Evolutionary conservation across 805 yeast species (phyloP).

Genomic region (Cyberlindnera suaveolens): DNA sequence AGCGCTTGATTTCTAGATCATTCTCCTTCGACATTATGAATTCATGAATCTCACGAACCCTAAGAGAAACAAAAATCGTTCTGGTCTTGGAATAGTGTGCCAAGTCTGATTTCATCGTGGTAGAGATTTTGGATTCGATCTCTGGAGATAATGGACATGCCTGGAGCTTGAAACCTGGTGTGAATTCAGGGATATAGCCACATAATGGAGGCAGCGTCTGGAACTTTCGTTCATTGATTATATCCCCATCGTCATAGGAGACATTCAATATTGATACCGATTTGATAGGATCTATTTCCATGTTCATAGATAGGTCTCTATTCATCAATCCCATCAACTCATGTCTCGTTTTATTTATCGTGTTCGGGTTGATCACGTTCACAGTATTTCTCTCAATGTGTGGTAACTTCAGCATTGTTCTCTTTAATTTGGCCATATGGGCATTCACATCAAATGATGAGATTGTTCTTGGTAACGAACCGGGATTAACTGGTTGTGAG

Average conservation of each 20-base stretch:
- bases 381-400: slow-evolving; percentile 20
- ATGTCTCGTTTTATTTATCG: slow-evolving; percentile 4
- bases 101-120: slow-evolving; percentile 49
- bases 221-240: neutral
- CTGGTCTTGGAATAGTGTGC: slow-evolving; percentile 13
- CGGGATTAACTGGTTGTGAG: slow-evolving; percentile 2
- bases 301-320: neutral
- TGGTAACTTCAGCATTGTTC: slow-evolving; percentile 24
- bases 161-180: slow-evolving; percentile 36
- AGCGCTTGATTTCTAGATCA: slow-evolving; percentile 4
- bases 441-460: slow-evolving; percentile 3
- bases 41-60: slow-evolving; percentile 33
- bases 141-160: slow-evolving; percentile 48
- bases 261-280: slow-evolving; percentile 26
- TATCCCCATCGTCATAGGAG: slow-evolving; percentile 17
- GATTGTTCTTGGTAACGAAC: slow-evolving; percentile 20
- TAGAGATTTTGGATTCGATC: slow-evolving; percentile 41
- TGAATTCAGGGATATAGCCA: slow-evolving; percentile 19
- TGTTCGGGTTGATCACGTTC: slow-evolving; percentile 5
- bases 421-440: slow-evolving; percentile 10
- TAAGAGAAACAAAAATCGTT: slow-evolving; percentile 28
- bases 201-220: slow-evolving; percentile 25
- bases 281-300: slow-evolving; percentile 17
- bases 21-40: slow-evolving; percentile 12
- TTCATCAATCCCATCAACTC: slow-evolving; percentile 15